A percentile compares a stretch with the other conserved stretches of the same genome.
Conservation (phyloP, 2,329 filamentous ascomycete genomes). For the Chrysosporium keratinophilum region DNA sequence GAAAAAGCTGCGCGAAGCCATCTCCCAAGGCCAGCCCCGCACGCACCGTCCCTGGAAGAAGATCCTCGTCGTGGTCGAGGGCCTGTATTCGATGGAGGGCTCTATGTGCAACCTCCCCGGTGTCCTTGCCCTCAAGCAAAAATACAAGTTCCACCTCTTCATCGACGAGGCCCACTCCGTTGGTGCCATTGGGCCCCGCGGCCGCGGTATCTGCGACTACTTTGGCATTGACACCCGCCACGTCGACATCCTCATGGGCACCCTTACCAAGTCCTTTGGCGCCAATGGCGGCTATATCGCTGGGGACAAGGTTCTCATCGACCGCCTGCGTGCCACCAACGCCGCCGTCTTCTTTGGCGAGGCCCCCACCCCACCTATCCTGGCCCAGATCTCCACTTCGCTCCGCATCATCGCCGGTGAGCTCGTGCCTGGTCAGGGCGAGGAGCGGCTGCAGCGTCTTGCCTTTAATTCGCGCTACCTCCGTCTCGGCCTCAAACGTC, state of each 20-base stretch:
- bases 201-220: conserved; percentile 93
- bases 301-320: conserved; percentile 78
- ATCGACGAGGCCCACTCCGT: conserved; percentile 95
- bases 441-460: conserved; percentile 88
- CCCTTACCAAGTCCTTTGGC: conserved; percentile 94
- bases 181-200: conserved; percentile 77
- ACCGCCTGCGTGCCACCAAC: conserved; percentile 79
- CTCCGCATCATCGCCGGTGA: conserved; percentile 85
- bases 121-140: conserved; percentile 73
- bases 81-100: conserved; percentile 98
- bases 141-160: conserved; percentile 95
- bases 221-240: conserved; percentile 81
- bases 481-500: conserved; percentile 89
- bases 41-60: conserved; percentile 99
- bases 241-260: conserved; percentile 95
- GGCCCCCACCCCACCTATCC: conserved; percentile 72
- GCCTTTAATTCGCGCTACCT: conserved; percentile 98
- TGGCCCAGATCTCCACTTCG: conserved; percentile 81
- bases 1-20: conserved; percentile 73
- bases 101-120: conserved; percentile 97
- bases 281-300: conserved; percentile 95
- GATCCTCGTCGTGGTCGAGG: conserved; percentile 91
- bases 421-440: conserved; percentile 76
- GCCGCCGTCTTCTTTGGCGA: conserved; percentile 81
- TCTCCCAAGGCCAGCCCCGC: conserved; percentile 90